Conservation (phyloP, 129 eudicot genomes). For the Deinandra increscens region DNA sequence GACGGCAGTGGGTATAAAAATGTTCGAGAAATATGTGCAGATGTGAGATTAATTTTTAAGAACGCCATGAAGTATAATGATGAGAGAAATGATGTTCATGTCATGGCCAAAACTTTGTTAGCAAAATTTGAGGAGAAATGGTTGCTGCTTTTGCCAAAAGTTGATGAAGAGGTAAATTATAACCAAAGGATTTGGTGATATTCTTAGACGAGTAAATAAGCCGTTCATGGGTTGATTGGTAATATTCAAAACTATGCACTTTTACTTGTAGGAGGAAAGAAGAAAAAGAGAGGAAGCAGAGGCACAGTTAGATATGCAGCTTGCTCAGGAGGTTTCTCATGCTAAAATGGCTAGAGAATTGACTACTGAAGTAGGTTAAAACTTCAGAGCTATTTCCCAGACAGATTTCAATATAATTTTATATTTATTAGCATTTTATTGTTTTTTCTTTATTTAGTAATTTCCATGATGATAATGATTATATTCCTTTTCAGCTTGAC, state of each 20-base stretch:
- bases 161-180: slow-evolving; percentile 78
- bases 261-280: slow-evolving; percentile 61
- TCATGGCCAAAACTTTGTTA: slow-evolving; percentile 82
- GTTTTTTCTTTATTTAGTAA: neutral
- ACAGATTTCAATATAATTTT: neutral
- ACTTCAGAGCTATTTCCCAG: neutral
- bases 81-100: slow-evolving; percentile 79
- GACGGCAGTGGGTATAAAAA: slow-evolving; percentile 77
- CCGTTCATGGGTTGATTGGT: slow-evolving; percentile 13
- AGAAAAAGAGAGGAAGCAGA: slow-evolving; percentile 85
- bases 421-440: neutral
- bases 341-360: slow-evolving; percentile 80
- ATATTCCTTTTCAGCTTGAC: slow-evolving; percentile 53
- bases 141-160: slow-evolving; percentile 89
- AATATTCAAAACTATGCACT: slow-evolving; percentile 12
- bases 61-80: slow-evolving; percentile 86
- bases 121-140: slow-evolving; percentile 91
- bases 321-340: slow-evolving; percentile 88
- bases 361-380: slow-evolving; percentile 49
- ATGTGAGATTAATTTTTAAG: slow-evolving; percentile 81
- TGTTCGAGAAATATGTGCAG: slow-evolving; percentile 83
- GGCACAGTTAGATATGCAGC: slow-evolving; percentile 59
- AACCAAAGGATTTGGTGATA: neutral
- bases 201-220: neutral
- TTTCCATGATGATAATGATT: neutral